These are phyloP conservation scores for Odontarrhena argentea DNA, from an alignment of 345 rosid genomes.

Conservation along the genomic window DNA sequence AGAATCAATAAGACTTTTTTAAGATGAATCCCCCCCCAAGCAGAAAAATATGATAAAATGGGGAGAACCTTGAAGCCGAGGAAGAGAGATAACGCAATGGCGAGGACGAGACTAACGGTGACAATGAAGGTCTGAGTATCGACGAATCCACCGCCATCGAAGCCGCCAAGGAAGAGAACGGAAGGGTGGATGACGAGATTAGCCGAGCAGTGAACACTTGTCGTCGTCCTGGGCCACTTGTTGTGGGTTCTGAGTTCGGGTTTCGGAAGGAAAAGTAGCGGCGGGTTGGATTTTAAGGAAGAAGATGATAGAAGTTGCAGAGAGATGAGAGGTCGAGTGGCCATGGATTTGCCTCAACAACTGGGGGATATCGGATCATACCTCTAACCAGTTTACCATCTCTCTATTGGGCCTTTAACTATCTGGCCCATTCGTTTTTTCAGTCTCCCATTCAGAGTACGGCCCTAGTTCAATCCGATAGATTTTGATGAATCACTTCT, in stretches of 20 bases:
- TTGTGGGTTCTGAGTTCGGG: conserved; percentile 31
- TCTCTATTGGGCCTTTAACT: no score
- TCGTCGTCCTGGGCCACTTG: conserved; percentile 27
- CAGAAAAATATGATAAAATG: background rate
- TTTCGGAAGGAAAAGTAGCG: conserved; percentile 32
- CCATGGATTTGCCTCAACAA: conserved; percentile 51
- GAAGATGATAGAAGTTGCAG: conserved; percentile 36
- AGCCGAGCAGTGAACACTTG: conserved; percentile 36
- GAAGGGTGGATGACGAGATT: conserved; percentile 55
- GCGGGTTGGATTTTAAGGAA: conserved; percentile 21
- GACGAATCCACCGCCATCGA: conserved; percentile 52
- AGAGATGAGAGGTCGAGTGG: conserved; percentile 43
- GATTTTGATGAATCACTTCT: no score
- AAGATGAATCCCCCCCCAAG: background rate
- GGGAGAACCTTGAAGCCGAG: conserved; percentile 73
- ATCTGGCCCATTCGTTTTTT: no score
- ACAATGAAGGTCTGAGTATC: conserved; percentile 79
- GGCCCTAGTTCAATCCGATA: no score
- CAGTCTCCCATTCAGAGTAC: no score
- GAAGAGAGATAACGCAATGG: conserved; percentile 79
- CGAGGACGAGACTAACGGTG: conserved; percentile 73
- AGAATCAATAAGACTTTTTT: background rate
- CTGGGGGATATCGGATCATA: no score
- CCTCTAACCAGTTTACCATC: no score
- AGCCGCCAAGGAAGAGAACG: conserved; percentile 51